Conservation (phyloP, 768 basidiomycete genomes). For the Phallus indusiatus region DNA sequence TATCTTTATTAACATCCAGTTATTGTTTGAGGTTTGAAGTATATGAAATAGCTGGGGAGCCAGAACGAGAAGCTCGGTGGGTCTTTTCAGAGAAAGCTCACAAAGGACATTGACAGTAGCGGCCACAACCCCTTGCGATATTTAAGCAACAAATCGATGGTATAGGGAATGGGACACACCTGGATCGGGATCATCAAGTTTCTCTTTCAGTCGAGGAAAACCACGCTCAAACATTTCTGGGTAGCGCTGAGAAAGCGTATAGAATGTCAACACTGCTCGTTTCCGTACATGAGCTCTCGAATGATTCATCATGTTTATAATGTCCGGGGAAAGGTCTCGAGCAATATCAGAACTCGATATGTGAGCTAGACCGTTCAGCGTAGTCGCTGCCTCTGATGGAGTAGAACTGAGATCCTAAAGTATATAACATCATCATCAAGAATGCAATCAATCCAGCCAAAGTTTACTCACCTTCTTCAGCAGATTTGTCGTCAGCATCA, state of each 20-base stretch:
- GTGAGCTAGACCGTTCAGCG: constrained; percentile 74
- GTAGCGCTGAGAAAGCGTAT: constrained; percentile 71
- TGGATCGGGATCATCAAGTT: constrained; percentile 68
- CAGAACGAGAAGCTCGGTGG: constrained; percentile 70
- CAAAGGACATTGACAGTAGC: constrained; percentile 92
- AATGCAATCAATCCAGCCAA: background rate
- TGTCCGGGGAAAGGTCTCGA: constrained; percentile 80
- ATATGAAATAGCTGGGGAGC: constrained; percentile 92
- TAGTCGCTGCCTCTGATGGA: constrained; percentile 65
- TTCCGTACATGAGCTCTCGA: constrained; percentile 84
- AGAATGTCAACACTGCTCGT: constrained; percentile 77
- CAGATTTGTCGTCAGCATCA: constrained; percentile 94
- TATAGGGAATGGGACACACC: constrained; percentile 29
- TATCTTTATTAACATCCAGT: constrained; percentile 99
- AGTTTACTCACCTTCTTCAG: constrained; percentile 70
- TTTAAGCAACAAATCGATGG: background rate
- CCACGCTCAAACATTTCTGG: constrained; percentile 66
- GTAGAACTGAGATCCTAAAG: constrained; percentile 69
- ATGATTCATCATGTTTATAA: constrained; percentile 82
- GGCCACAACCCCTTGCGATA: constrained; percentile 69
- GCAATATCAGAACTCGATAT: constrained; percentile 83
- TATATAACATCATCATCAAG: constrained; percentile 13
- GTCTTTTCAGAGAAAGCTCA: constrained; percentile 76
- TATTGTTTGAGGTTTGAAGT: constrained; percentile 88
- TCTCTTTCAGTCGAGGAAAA: constrained; percentile 65